Evolutionary conservation across 139 green algal genomes (phyloP).

Genomic region (Zygnema cylindricum): DNA sequence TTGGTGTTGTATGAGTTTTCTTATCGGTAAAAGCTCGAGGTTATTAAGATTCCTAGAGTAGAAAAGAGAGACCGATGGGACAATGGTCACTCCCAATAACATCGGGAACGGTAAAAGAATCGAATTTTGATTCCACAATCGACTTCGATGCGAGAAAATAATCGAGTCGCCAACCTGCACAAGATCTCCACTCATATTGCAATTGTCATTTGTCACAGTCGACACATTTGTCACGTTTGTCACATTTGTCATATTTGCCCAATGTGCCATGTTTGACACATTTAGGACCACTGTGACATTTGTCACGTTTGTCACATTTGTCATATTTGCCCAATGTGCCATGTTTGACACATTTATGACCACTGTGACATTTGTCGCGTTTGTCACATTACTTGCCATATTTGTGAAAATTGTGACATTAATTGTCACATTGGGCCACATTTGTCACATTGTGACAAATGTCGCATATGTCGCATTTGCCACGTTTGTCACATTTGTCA

Average conservation of each 20-base stretch:
- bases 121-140: constrained; percentile 35
- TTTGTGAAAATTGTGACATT: too few species aligned
- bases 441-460: too few species aligned
- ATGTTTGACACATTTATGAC: background rate
- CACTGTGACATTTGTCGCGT: too few species aligned
- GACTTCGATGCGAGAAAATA: constrained; percentile 62
- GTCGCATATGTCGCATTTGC: too few species aligned
- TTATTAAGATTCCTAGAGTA: background rate
- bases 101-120: constrained; percentile 64
- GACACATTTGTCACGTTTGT: too few species aligned
- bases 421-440: too few species aligned
- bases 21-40: too few species aligned
- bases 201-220: background rate
- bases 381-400: too few species aligned
- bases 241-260: too few species aligned
- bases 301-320: too few species aligned
- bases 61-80: constrained; percentile 51
- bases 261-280: background rate
- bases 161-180: constrained; percentile 62
- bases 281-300: background rate
- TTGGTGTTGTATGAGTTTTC: too few species aligned
- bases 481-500: too few species aligned
- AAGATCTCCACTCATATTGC: background rate
- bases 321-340: background rate
- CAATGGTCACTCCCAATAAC: constrained; percentile 63